Evolutionary conservation across 352 stramenopile genomes (phyloP), one percentile per base, ranked within the genome.

Genomic region (Pythium dissimile): DNA sequence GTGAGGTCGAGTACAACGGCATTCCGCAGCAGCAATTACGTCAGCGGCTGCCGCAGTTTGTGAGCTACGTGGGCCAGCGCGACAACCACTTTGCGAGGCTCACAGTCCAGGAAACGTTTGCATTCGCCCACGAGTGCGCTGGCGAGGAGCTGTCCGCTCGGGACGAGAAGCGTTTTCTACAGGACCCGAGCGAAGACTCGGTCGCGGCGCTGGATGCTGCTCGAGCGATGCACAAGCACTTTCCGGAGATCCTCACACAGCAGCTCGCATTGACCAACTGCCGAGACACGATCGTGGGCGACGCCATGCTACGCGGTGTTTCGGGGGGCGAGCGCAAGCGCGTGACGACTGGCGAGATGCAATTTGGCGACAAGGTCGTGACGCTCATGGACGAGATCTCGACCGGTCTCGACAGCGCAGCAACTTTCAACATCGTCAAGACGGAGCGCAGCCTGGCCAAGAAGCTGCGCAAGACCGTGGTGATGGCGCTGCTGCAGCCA

Each of bases 341-440:
- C 20, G 71, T 88, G 35, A 88, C 79, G 18, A 77, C 62, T 3
- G 78, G 71, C 11, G 72, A 86, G 75, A 97, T 98, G 77, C 68
- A 86, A 24, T 80, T 89, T 34, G 67, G 70, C 15, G 54, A 72
- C 35, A 73, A 77, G 58, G 73, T 69, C 15, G 73, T 97, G n/a
- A 47, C 80, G 3, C 73, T 92, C 41, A 83, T 85, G 66, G 92
- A 98, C 66, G 84, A 95, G 72, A 96, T 98, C 62, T 92, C 72
- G 43, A 98, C 89, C 28, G 93, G 93, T 1, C 73, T 98, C 8
- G 91, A 98, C 72, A 85, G 77, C 30, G 81, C 86, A 1, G 92
- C 88, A 7, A 95, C 89, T 2, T 96, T 80, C 61, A 89, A 97
- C 58, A 97, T 98, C 62, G 72, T 87, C 56, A 63, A 57, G 37